Percentiles rank a stretch among this genome's conserved stretches.
Conservation (phyloP, 306 rosid species). For the Lathyrus tuberosus region DNA sequence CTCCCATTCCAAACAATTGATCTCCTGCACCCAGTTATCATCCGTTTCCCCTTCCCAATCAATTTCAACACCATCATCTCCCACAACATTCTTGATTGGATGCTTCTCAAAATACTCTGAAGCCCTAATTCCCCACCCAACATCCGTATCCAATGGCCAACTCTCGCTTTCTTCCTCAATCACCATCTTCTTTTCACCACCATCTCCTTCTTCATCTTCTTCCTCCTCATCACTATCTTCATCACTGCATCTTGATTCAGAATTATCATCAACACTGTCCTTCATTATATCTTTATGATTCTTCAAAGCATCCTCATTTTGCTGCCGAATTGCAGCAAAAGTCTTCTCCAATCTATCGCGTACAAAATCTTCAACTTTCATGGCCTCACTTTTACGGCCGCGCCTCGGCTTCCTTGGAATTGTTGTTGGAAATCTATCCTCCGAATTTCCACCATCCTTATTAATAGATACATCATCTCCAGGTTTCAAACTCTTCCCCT, state of each 20-base stretch:
- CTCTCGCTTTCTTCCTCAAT: slow-evolving; percentile 77
- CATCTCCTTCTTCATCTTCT: slow-evolving; percentile 40
- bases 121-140: slow-evolving; percentile 93
- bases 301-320: slow-evolving; percentile 53
- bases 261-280: slow-evolving; percentile 41
- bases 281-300: slow-evolving; percentile 55
- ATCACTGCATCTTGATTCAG: slow-evolving; percentile 35
- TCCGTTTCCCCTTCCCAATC: slow-evolving; percentile 98
- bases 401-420: slow-evolving; percentile 77
- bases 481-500: slow-evolving; percentile 29
- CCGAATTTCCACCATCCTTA: slow-evolving; percentile 35
- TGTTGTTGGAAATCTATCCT: slow-evolving; percentile 42
- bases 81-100: slow-evolving; percentile 73
- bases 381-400: slow-evolving; percentile 82
- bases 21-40: slow-evolving; percentile 91
- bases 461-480: slow-evolving; percentile 33
- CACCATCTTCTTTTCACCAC: slow-evolving; percentile 52
- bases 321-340: slow-evolving; percentile 62
- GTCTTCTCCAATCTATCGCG: slow-evolving; percentile 65
- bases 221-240: slow-evolving; percentile 24
- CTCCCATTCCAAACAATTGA: slow-evolving; percentile 95
- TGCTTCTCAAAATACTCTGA: slow-evolving; percentile 92
- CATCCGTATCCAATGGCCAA: slow-evolving; percentile 94
- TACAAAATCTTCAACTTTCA: slow-evolving; percentile 70
- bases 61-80: slow-evolving; percentile 76